These are phyloP conservation scores for Spencermartinsiella europaea DNA, from an alignment of 805 yeast species.

Conservation along the genomic window DNA sequence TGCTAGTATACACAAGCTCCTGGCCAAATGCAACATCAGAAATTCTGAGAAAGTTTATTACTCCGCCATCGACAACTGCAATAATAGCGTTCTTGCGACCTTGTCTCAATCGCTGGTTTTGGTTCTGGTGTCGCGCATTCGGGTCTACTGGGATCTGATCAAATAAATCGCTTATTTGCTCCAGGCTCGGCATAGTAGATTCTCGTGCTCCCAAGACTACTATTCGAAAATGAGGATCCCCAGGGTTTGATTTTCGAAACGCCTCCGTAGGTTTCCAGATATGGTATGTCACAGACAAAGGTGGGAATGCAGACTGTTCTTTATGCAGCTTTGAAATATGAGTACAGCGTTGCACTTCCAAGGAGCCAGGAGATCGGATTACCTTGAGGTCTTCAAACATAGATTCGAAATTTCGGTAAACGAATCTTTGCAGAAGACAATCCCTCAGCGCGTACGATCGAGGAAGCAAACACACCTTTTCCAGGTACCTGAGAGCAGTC, in stretches of 20 bases:
- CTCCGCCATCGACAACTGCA: slow-evolving; percentile 74
- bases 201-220: slow-evolving; percentile 45
- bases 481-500: background rate
- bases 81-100: slow-evolving; percentile 52
- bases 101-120: slow-evolving; percentile 38
- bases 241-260: slow-evolving; percentile 65
- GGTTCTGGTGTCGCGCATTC: slow-evolving; percentile 30
- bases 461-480: background rate
- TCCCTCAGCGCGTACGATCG: background rate
- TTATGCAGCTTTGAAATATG: background rate
- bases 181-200: slow-evolving; percentile 31
- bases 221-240: slow-evolving; percentile 69
- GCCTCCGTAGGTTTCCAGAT: slow-evolving; percentile 75
- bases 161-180: slow-evolving; percentile 32
- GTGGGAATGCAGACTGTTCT: slow-evolving; percentile 16
- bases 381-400: slow-evolving; percentile 21
- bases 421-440: background rate
- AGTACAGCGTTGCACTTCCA: no score
- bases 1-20: slow-evolving; percentile 13
- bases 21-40: slow-evolving; percentile 19
- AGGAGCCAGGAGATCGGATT: slow-evolving; percentile 3
- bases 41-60: slow-evolving; percentile 27
- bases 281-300: slow-evolving; percentile 44
- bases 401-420: slow-evolving; percentile 14
- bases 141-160: slow-evolving; percentile 21